phyloP scores from a whole-genome alignment of 108 stramenopile genomes.

The Cyclostephanos invisitatus region DNA sequence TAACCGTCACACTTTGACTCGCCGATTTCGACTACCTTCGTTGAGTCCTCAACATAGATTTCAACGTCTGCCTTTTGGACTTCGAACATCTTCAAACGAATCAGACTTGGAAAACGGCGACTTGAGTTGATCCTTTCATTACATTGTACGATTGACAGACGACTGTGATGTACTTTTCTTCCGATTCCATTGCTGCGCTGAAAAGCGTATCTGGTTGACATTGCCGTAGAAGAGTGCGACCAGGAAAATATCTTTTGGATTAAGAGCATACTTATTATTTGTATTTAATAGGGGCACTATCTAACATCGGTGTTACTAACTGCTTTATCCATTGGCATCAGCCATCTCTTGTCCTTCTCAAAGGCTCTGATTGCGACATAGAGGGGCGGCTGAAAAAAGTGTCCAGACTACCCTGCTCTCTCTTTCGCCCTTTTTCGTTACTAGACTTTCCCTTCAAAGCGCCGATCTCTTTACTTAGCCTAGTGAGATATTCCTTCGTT shows the following conservation, averaged over 20 bases:
- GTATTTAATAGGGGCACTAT: neutral
- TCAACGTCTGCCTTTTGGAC: no score
- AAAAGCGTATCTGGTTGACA: neutral
- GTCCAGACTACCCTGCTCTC: constrained; percentile 49
- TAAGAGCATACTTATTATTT: no score
- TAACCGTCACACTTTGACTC: neutral
- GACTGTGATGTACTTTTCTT: no score
- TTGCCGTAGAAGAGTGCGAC: neutral
- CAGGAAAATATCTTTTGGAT: neutral
- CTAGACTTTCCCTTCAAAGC: constrained; percentile 35
- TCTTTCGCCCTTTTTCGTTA: constrained; percentile 32
- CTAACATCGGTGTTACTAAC: neutral
- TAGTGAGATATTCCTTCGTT: constrained; percentile 40
- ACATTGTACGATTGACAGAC: neutral
- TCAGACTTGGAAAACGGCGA: neutral
- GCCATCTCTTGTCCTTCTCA: neutral
- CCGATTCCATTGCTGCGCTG: neutral
- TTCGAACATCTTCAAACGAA: neutral
- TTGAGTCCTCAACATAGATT: neutral
- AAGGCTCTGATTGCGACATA: neutral
- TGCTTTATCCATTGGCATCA: neutral
- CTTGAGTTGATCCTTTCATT: neutral
- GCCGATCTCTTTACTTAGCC: constrained; percentile 23
- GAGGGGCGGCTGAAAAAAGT: constrained; percentile 13
- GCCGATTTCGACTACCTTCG: neutral